These are phyloP conservation scores for Cyclotella sp. DNA, from an alignment of 108 stramenopile species.

Conservation along the genomic window DNA sequence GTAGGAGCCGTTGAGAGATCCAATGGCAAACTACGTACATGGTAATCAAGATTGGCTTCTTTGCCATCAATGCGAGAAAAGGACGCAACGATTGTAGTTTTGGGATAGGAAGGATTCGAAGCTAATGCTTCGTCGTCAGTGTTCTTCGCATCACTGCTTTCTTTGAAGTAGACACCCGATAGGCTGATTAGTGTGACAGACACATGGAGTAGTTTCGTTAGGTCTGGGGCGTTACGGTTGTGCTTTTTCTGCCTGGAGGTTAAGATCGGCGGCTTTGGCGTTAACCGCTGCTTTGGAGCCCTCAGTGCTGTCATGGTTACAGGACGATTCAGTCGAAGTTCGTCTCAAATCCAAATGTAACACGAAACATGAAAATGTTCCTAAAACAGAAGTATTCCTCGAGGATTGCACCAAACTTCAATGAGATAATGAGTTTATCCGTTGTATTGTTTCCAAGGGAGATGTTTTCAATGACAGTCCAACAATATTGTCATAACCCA, in stretches of 20 bases:
- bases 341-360: too few relatives aligned
- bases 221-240: background rate
- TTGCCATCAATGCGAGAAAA: background rate
- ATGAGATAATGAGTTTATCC: too few relatives aligned
- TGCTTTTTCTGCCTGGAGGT: background rate
- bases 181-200: slow-evolving; percentile 21
- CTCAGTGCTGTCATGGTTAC: too few relatives aligned
- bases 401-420: too few relatives aligned
- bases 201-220: slow-evolving; percentile 13
- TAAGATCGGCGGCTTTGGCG: too few relatives aligned
- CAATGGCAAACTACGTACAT: slow-evolving; percentile 25
- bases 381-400: too few relatives aligned
- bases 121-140: background rate
- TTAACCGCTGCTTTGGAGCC: too few relatives aligned
- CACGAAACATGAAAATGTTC: too few relatives aligned
- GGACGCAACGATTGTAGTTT: slow-evolving; percentile 16
- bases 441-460: too few relatives aligned
- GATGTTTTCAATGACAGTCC: too few relatives aligned
- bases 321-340: too few relatives aligned
- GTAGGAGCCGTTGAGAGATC: slow-evolving; percentile 13
- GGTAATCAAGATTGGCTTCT: slow-evolving; percentile 1
- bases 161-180: slow-evolving; percentile 22
- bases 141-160: slow-evolving; percentile 11
- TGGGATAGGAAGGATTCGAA: background rate
- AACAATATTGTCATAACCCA: too few relatives aligned